These are phyloP conservation scores for Blastomyces silverae DNA, from an alignment of 2,329 filamentous ascomycete species.

Conservation along the genomic window DNA sequence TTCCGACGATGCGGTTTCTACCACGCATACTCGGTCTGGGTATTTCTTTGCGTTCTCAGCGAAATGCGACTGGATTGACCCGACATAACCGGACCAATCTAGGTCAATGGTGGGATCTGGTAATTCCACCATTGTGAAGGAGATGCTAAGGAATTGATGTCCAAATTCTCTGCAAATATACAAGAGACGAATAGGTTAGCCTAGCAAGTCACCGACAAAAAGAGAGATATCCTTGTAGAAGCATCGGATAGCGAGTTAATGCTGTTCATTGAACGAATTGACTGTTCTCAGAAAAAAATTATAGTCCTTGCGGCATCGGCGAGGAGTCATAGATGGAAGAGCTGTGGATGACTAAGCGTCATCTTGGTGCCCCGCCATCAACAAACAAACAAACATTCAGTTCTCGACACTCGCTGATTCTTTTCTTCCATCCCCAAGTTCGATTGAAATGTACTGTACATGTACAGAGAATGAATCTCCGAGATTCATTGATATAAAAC, in stretches of 20 bases:
- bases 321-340: neutral
- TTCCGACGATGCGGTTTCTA: constrained; percentile 52
- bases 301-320: neutral
- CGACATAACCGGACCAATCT: constrained; percentile 42
- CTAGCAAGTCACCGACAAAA: neutral
- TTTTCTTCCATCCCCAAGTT: neutral
- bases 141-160: neutral
- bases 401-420: neutral
- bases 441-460: neutral
- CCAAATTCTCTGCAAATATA: neutral
- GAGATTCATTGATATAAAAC: neutral
- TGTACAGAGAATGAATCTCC: neutral
- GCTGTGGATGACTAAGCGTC: neutral
- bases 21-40: constrained; percentile 62
- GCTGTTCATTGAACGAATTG: neutral
- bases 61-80: constrained; percentile 26
- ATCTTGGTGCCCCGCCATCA: neutral
- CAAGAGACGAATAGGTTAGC: neutral
- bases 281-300: neutral
- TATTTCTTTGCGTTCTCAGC: constrained; percentile 50
- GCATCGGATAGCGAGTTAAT: neutral
- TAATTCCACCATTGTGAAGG: constrained; percentile 21
- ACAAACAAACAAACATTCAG: no score
- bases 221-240: neutral
- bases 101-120: constrained; percentile 42